Evolutionary conservation across 2,329 filamentous ascomycete genomes (phyloP).

Genomic region (Colletotrichum noveboracense): DNA sequence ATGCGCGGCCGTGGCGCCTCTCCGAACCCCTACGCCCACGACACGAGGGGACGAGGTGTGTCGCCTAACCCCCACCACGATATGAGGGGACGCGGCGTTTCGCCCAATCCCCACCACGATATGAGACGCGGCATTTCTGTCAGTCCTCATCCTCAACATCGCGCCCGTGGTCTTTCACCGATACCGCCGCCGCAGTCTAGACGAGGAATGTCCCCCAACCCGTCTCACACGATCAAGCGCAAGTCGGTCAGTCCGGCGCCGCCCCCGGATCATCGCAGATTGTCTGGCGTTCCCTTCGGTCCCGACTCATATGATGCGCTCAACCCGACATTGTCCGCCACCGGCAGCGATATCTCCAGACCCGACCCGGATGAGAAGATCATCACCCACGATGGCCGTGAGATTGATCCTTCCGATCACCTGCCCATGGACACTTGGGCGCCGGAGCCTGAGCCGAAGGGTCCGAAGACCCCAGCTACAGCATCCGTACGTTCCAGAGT

Average conservation of each 20-base stretch:
- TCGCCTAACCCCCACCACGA: conserved; percentile 42
- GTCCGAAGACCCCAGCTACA: conserved; percentile 30
- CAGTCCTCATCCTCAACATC: conserved; percentile 52
- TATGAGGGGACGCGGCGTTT: conserved; percentile 44
- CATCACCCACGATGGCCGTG: conserved; percentile 75
- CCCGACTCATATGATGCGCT: conserved; percentile 78
- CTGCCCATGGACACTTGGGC: conserved; percentile 80
- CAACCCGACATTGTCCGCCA: conserved; percentile 59
- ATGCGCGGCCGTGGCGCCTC: not conserved
- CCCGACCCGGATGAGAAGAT: conserved; percentile 68
- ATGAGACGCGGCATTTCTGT: conserved; percentile 41
- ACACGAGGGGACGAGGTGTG: not conserved
- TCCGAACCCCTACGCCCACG: not conserved
- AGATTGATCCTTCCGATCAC: conserved; percentile 82
- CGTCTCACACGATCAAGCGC: conserved; percentile 63
- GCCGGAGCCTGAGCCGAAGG: conserved; percentile 70
- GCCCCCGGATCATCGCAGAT: conserved; percentile 51
- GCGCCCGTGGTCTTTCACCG: conserved; percentile 33
- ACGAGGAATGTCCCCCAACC: conserved; percentile 45
- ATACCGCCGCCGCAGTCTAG: conserved; percentile 41
- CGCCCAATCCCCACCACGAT: conserved; percentile 28
- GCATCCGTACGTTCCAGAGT: conserved; percentile 38
- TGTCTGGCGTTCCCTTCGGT: conserved; percentile 72
- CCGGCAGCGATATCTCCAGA: conserved; percentile 26
- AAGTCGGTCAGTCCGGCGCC: conserved; percentile 80